Conservation (phyloP, 208 protist species). For the Leishmania lainsoni region DNA sequence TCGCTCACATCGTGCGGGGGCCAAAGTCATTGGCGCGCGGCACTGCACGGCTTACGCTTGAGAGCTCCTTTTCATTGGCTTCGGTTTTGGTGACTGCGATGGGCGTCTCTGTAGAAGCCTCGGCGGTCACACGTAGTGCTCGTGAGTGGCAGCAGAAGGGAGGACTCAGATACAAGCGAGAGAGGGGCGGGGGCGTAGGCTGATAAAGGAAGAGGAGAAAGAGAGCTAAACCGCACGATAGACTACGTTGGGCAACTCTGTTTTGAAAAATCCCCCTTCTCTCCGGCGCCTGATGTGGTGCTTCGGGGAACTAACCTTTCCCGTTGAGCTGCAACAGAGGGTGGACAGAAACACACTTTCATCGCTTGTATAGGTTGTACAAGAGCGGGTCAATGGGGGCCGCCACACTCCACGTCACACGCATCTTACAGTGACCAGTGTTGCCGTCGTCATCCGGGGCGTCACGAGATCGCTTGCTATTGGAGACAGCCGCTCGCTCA, state of each 20-base stretch:
- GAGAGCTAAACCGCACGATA: not conserved
- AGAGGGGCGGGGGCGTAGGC: not conserved
- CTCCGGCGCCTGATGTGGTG: not conserved
- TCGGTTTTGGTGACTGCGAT: not conserved
- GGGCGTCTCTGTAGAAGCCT: not conserved
- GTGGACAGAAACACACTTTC: not conserved
- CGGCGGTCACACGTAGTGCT: not conserved
- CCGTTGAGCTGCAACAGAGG: no score
- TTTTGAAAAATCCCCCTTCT: not conserved
- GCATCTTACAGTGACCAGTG: not conserved
- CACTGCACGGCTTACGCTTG: not conserved
- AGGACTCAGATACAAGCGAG: no score
- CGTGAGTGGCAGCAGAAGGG: not conserved
- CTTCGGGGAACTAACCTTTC: not conserved
- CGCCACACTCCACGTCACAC: conserved; percentile 44
- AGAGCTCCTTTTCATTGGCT: not conserved
- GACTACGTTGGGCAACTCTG: not conserved
- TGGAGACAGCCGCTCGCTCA: not conserved
- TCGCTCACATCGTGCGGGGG: not conserved
- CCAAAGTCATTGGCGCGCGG: not conserved
- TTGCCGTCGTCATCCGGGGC: not conserved
- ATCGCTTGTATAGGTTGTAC: conserved; percentile 10
- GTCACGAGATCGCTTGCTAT: not conserved
- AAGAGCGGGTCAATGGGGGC: conserved; percentile 13
- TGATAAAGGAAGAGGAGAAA: not conserved